phyloP scores from a whole-genome alignment of 2,329 filamentous ascomycete genomes.

The Botrytis porri region DNA sequence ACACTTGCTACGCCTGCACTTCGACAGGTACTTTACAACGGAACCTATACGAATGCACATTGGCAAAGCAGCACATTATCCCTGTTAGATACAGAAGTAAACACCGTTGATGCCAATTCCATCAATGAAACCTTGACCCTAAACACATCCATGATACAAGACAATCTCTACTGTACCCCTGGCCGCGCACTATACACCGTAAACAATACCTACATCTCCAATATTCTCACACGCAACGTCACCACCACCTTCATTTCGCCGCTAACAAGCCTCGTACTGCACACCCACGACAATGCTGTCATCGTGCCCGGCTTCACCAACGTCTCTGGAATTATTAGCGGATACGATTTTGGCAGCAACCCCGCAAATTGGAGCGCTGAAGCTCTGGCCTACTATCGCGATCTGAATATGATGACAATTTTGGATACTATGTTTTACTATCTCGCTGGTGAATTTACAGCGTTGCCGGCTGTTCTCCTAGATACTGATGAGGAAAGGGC shows the following conservation, averaged over 20 bases:
- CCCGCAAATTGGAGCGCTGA: conserved; percentile 26
- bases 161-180: conserved; percentile 23
- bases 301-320: conserved; percentile 21
- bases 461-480: neutral
- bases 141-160: conserved; percentile 5
- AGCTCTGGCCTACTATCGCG: conserved; percentile 22
- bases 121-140: neutral
- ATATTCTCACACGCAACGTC: conserved; percentile 18
- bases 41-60: neutral
- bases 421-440: neutral
- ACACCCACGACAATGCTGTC: conserved; percentile 15
- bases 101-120: neutral
- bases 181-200: conserved; percentile 26
- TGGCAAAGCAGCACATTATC: conserved; percentile 6
- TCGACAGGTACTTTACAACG: neutral
- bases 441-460: neutral
- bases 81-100: neutral
- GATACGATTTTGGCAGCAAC: conserved; percentile 8
- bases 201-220: conserved; percentile 25
- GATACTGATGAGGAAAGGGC: neutral
- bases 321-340: neutral
- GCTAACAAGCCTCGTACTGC: conserved; percentile 19
- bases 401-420: conserved; percentile 24
- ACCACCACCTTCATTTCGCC: conserved; percentile 4
- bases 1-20: neutral